Conservation (phyloP, 2,329 filamentous ascomycete species). For the Aspergillus sp. region DNA sequence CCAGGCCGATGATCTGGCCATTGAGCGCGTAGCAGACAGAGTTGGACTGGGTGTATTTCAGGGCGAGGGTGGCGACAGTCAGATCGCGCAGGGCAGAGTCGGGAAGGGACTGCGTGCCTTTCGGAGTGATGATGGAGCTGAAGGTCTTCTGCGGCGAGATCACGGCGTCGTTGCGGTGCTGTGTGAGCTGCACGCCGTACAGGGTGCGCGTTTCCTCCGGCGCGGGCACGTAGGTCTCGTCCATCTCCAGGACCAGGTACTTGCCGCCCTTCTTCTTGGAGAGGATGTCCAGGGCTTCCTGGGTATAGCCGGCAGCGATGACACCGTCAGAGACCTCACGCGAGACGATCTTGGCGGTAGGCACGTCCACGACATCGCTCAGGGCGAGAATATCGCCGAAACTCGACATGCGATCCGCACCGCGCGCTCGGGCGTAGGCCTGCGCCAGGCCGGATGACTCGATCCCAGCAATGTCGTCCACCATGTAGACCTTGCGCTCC, state of each 20-base stretch:
- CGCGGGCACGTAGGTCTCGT: conserved; percentile 72
- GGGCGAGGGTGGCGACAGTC: conserved; percentile 87
- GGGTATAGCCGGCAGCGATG: conserved; percentile 78
- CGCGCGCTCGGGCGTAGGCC: conserved; percentile 89
- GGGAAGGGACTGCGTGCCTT: conserved; percentile 63
- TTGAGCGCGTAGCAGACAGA: conserved; percentile 95
- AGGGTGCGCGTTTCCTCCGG: conserved; percentile 72
- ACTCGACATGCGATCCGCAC: conserved; percentile 96
- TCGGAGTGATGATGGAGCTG: conserved; percentile 74
- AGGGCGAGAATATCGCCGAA: conserved; percentile 96
- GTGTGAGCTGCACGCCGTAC: conserved; percentile 79
- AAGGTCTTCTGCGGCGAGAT: conserved; percentile 78
- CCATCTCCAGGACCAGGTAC: conserved; percentile 93
- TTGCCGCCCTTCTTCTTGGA: conserved; percentile 98
- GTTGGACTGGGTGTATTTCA: conserved; percentile 99
- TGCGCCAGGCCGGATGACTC: conserved; percentile 80
- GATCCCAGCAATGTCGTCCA: conserved; percentile 85
- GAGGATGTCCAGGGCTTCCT: conserved; percentile 79
- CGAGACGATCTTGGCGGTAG: conserved; percentile 94
- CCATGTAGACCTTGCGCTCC: conserved; percentile 97
- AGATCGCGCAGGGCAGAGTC: conserved; percentile 80
- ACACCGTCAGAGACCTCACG: conserved; percentile 97
- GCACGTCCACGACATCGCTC: conserved; percentile 79
- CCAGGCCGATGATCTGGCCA: conserved; percentile 87
- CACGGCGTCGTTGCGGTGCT: conserved; percentile 85